Evolutionary conservation across 2,329 filamentous ascomycete species (phyloP), one percentile per base, ranked within the genome.

Genomic region (Hymenoscyphus fraxineus): DNA sequence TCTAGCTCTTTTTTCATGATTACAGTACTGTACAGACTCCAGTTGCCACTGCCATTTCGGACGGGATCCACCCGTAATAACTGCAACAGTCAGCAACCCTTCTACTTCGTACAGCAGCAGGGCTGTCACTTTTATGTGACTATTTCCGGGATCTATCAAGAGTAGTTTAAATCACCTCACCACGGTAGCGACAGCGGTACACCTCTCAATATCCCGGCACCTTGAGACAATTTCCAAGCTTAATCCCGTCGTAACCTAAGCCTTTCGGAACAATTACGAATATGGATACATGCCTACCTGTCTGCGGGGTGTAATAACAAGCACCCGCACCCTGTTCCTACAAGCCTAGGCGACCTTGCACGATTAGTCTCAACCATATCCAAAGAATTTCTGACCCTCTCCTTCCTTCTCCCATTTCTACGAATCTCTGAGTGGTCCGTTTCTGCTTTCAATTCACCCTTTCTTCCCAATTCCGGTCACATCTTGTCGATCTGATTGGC

Each of bases 41-140:
- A 35, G 35, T 35, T 72, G 68, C 67, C 69, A 70, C 71, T 71
- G 66, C 61, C 60, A 72, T 70, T 64, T 71, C 66, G 69, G 68
- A 69, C 56, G 55, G 63, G 68, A 64, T 63, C 65, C 64, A 59
- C 67, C 60, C 65, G 57, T 64, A 66, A 66, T 63, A 57, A 59
- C 57, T 44, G 15, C 19, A 12, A 54, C 22, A 22, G 44, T 54
- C 47, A 54, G 47, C 47, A 54, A 22, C 31, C 19, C 27, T 27
- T 27, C 27, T 27, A 27, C 27, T 27, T 27, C 27, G 27, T 31
- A 60, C 61, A 67, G 63, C 60, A 60, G 58, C 57, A 62, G 4
- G 32, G 22, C 22, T 16, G 58, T 31, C 15, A 59, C n/a, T 60
- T 61, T 63, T 62, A 40, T 38, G 60, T 64, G 66, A 65, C 63